Conservation (phyloP, 345 rosid species). For the Reutealis trisperma region DNA sequence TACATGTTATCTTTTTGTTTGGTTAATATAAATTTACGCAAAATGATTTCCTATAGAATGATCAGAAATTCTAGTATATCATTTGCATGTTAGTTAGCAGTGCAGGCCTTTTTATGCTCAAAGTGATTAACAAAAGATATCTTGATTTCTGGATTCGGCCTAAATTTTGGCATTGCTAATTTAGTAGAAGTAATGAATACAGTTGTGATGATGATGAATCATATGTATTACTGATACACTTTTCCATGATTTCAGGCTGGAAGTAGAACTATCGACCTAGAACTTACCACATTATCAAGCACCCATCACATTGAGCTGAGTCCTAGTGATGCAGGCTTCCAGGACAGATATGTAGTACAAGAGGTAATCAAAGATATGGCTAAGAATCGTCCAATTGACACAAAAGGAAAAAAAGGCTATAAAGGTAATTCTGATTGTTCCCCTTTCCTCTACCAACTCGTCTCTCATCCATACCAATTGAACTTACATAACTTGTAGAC, state of each 20-base stretch:
- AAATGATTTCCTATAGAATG: not conserved
- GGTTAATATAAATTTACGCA: not conserved
- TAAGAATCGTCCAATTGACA: constrained; percentile 86
- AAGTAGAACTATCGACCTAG: constrained; percentile 80
- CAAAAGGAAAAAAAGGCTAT: constrained; percentile 79
- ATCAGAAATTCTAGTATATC: not conserved
- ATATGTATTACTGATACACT: not conserved
- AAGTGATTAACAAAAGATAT: not conserved
- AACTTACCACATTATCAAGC: constrained; percentile 85
- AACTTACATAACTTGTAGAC: not conserved
- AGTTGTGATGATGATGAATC: not conserved
- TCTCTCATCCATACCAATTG: not conserved
- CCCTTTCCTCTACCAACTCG: not conserved
- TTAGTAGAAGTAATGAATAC: not conserved
- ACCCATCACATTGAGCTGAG: constrained; percentile 87
- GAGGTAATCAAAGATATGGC: constrained; percentile 99
- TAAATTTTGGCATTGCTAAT: not conserved
- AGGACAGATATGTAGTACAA: constrained; percentile 93
- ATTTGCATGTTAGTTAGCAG: no score
- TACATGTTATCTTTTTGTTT: not conserved
- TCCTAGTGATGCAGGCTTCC: constrained; percentile 96
- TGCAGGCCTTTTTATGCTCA: no score
- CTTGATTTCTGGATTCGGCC: not conserved
- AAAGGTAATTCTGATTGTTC: constrained; percentile 54
- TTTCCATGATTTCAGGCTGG: constrained; percentile 62